phyloP scores from a whole-genome alignment of 257 asterid species.

The Scutellaria barbata region DNA sequence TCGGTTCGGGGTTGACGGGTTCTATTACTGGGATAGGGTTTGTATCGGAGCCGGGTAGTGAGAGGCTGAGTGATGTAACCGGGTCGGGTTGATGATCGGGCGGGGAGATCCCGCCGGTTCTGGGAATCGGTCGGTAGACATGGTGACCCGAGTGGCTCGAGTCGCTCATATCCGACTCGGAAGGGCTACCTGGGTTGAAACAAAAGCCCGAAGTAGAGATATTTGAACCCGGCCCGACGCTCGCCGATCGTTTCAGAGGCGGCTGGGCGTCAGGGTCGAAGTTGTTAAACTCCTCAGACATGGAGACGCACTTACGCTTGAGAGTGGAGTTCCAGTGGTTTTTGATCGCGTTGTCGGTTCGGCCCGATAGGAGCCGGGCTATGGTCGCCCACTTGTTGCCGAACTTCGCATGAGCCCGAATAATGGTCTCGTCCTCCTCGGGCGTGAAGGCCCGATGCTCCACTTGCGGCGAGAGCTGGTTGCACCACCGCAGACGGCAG shows the following conservation, averaged over 20 bases:
- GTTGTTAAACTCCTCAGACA: slow-evolving; percentile 66
- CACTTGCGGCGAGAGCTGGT: slow-evolving; percentile 87
- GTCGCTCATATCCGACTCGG: slow-evolving; percentile 69
- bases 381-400: slow-evolving; percentile 88
- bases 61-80: slow-evolving; percentile 58
- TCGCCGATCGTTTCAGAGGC: slow-evolving; percentile 70
- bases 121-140: slow-evolving; percentile 57
- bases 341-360: slow-evolving; percentile 84
- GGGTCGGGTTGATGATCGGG: slow-evolving; percentile 56
- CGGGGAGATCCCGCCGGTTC: slow-evolving; percentile 61
- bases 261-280: slow-evolving; percentile 60
- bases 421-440: slow-evolving; percentile 69
- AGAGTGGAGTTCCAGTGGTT: slow-evolving; percentile 92
- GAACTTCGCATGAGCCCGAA: slow-evolving; percentile 69
- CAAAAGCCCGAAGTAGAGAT: slow-evolving; percentile 48
- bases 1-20: slow-evolving; percentile 16
- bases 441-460: slow-evolving; percentile 71
- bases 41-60: slow-evolving; percentile 59
- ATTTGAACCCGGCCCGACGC: slow-evolving; percentile 59
- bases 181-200: slow-evolving; percentile 65
- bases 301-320: slow-evolving; percentile 70
- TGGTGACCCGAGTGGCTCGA: slow-evolving; percentile 58
- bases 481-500: slow-evolving; percentile 85
- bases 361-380: slow-evolving; percentile 70
- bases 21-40: slow-evolving; percentile 15